Conservation (phyloP, 2,329 filamentous ascomycete species). For the Verticillium zaregamsianum region DNA sequence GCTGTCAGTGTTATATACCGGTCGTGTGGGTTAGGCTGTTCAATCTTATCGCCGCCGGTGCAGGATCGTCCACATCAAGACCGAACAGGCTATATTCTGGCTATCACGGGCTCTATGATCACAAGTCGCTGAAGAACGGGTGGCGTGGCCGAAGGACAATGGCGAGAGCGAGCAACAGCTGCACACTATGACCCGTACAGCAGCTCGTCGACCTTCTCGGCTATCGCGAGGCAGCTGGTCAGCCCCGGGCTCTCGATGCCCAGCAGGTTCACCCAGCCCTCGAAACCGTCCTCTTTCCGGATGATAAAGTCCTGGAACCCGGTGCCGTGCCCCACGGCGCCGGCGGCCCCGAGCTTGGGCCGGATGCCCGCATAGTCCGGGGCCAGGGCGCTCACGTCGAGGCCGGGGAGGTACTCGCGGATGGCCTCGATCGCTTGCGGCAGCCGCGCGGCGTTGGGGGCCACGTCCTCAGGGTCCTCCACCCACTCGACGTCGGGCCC, state of each 20-base stretch:
- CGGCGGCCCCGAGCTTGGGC: conserved; percentile 67
- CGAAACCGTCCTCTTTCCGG: conserved; percentile 67
- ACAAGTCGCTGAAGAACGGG: no score
- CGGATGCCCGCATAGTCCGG: conserved; percentile 90
- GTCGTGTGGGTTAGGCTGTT: no score
- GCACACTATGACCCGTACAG: conserved; percentile 32
- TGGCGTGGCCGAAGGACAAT: no score
- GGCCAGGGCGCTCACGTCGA: conserved; percentile 62
- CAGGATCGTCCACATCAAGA: no score
- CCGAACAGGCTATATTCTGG: no score
- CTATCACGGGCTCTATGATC: no score
- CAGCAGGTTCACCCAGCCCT: conserved; percentile 83
- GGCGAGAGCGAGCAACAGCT: no score
- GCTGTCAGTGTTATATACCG: no score
- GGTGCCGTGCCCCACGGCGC: conserved; percentile 58
- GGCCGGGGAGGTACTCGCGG: conserved; percentile 67
- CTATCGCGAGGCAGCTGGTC: conserved; percentile 83
- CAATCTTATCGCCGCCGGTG: no score
- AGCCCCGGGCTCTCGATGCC: conserved; percentile 93
- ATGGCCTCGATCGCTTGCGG: conserved; percentile 70
- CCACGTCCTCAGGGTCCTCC: conserved; percentile 63
- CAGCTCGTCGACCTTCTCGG: conserved; percentile 61
- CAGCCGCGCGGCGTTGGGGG: conserved; percentile 60
- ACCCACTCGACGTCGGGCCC: conserved; percentile 97
- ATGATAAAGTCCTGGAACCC: conserved; percentile 86